phyloP scores from a whole-genome alignment of 768 basidiomycete genomes.

The Boletellus ananas region DNA sequence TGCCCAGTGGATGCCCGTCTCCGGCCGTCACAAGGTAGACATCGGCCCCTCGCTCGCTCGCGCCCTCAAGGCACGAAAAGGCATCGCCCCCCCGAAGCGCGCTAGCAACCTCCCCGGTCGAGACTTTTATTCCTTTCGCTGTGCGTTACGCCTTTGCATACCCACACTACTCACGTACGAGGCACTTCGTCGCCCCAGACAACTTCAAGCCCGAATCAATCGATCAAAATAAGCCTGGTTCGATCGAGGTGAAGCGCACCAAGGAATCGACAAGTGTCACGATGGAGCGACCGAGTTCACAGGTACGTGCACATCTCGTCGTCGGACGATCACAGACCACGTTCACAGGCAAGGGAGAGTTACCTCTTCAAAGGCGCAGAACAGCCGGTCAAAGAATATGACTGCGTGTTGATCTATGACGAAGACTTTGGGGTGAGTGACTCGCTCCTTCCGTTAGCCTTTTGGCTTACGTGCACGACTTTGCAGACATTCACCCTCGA shows the following conservation, averaged over 20 bases:
- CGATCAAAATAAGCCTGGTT: conserved; percentile 61
- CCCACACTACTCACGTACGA: neutral
- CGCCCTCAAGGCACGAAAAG: conserved; percentile 66
- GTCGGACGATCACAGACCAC: neutral
- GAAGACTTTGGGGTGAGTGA: conserved; percentile 62
- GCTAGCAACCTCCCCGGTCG: conserved; percentile 49
- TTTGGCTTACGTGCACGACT: conserved; percentile 7
- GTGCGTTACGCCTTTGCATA: conserved; percentile 40
- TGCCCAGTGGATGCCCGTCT: conserved; percentile 52
- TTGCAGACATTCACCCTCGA: conserved; percentile 66
- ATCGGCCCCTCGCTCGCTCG: conserved; percentile 62
- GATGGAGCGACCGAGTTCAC: conserved; percentile 63
- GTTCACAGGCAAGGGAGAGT: conserved; percentile 46
- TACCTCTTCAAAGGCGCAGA: conserved; percentile 59
- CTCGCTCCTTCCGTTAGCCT: neutral
- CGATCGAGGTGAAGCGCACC: conserved; percentile 55
- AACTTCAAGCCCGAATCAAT: conserved; percentile 74
- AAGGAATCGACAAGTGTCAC: conserved; percentile 49
- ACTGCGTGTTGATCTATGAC: conserved; percentile 79
- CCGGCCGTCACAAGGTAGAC: conserved; percentile 55
- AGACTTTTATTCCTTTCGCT: conserved; percentile 76
- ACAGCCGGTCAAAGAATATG: conserved; percentile 58
- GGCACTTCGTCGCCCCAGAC: conserved; percentile 40
- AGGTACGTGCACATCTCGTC: conserved; percentile 39
- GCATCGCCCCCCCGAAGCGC: conserved; percentile 40